Evolutionary conservation across 1,139 yeast species (phyloP).

Genomic region (Geotrichum aggregatum): DNA sequence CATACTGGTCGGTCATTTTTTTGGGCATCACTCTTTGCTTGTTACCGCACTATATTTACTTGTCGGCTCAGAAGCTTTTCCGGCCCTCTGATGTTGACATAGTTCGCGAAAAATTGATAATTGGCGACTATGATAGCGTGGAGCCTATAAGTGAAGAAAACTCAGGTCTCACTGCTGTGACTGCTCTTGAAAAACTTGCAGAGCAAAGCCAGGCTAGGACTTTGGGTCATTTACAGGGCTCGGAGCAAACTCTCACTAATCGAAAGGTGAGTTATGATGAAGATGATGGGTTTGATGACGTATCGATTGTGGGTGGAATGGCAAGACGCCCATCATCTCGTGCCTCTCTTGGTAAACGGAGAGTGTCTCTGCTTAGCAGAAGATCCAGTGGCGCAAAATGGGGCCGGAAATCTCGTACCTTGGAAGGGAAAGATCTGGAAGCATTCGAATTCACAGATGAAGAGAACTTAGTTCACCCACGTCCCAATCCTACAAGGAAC

Average conservation of each 20-base stretch:
- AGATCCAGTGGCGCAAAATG: background rate
- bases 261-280: background rate
- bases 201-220: background rate
- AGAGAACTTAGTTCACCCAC: constrained; percentile 4
- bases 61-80: constrained; percentile 56
- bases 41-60: constrained; percentile 69
- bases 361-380: constrained; percentile 1
- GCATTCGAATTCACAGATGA: constrained; percentile 16
- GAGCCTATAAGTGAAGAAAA: constrained; percentile 19
- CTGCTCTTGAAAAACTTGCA: constrained; percentile 14
- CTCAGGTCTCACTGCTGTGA: constrained; percentile 21
- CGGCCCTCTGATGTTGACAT: constrained; percentile 80
- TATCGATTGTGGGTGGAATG: constrained; percentile 1
- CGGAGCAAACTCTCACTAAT: background rate
- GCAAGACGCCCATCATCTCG: constrained; percentile 3
- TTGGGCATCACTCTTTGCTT: constrained; percentile 70
- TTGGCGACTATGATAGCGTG: constrained; percentile 27
- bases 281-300: constrained; percentile 1
- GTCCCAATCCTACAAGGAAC: constrained; percentile 1
- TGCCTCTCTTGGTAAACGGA: background rate
- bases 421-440: constrained; percentile 11
- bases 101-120: constrained; percentile 57
- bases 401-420: constrained; percentile 1
- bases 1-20: constrained; percentile 78
- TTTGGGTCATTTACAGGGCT: background rate